These are phyloP conservation scores for Epichloe sibirici DNA, from an alignment of 2,329 filamentous ascomycete genomes.

Conservation along the genomic window DNA sequence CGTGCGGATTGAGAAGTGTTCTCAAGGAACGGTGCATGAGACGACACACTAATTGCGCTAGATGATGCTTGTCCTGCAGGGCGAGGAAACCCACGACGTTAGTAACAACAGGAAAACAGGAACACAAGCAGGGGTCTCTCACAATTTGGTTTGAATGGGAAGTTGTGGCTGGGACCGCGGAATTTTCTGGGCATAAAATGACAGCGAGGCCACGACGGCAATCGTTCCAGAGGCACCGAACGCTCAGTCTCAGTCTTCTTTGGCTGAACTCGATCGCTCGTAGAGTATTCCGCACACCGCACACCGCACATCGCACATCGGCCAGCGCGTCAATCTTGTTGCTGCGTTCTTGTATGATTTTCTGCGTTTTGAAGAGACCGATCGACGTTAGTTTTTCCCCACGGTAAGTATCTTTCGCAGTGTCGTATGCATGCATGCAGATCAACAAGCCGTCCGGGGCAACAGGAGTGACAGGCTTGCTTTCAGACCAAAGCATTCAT, in stretches of 20 bases:
- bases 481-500: neutral
- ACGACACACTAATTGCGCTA: neutral
- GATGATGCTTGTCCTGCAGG: neutral
- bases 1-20: neutral
- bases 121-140: neutral
- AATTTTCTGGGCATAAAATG: neutral
- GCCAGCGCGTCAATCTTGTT: neutral
- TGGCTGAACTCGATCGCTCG: neutral
- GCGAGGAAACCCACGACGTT: neutral
- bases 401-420: neutral
- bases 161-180: neutral
- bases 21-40: neutral
- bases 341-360: neutral
- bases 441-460: too few species aligned
- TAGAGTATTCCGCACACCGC: neutral
- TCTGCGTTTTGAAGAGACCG: neutral
- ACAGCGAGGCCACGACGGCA: neutral
- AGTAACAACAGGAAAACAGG: neutral
- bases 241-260: too few species aligned
- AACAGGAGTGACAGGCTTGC: neutral
- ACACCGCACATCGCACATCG: neutral
- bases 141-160: neutral
- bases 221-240: neutral
- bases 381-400: neutral
- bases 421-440: neutral